Evolutionary conservation across 1,284 basidiomycete genomes (phyloP), one percentile per base, ranked within the genome.

Genomic region (Apiotrichum gamsii): DNA sequence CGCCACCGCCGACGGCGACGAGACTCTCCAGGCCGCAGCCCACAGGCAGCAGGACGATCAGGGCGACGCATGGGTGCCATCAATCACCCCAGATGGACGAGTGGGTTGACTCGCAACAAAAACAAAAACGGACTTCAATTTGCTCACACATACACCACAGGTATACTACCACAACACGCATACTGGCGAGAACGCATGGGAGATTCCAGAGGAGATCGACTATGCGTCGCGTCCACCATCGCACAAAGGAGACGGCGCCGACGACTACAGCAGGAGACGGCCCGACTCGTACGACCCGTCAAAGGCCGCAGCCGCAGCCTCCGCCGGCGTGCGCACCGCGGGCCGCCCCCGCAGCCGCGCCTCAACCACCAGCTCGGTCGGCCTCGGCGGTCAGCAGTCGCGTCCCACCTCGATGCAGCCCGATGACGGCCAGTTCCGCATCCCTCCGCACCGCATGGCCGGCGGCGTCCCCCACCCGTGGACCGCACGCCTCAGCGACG

Each of bases 121-220:
- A 28, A 6, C n/a, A n/a, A n/a, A n/a, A n/a, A n/a, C n/a, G n/a
- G n/a, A n/a, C n/a, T n/a, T n/a, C n/a, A n/a, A n/a, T n/a, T n/a
- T n/a, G n/a, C n/a, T n/a, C n/a, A n/a, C n/a, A n/a, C n/a, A n/a
- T n/a, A n/a, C n/a, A n/a, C n/a, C n/a, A 3, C 65, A 96, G 86
- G 87, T 96, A 66, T 90, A 84, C 76, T 97, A 95, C 72, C 80
- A 89, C 58, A 97, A 97, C 64, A 87, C 86, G 0, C 80, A 86
- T 57, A 96, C 91, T 2, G 90, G 90, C 30, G 83, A 91, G 64
- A 83, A 82, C 32, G 82, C 89, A 13, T 81, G 82, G 61, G 89
- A 96, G 60, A 74, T 95, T 32, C 93, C 93, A 4, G 80, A 81
- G 18, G 70, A 74, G 29, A 15, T 42, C 20, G 40, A 42, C 21